phyloP scores from a whole-genome alignment of 2,329 filamentous ascomycete species.

The Raffaelea albimanens region DNA sequence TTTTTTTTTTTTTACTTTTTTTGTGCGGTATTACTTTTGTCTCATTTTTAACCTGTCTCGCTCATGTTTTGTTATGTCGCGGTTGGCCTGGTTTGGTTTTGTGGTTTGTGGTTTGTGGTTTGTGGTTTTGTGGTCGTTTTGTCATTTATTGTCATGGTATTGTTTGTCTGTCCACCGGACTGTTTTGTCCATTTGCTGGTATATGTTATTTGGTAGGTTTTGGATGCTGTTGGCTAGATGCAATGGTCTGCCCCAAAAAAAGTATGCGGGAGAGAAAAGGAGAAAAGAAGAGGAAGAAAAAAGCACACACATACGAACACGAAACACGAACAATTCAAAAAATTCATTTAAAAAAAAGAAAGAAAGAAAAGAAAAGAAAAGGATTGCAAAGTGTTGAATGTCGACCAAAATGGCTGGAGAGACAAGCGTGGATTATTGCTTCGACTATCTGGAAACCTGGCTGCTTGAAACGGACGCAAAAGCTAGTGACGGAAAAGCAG shows the following conservation, averaged over 20 bases:
- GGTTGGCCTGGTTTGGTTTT: not conserved
- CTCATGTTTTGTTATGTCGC: slow-evolving; percentile 8
- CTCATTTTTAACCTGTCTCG: not conserved
- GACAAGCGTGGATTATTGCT: no score
- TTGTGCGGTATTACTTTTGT: not conserved
- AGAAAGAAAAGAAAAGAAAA: no score
- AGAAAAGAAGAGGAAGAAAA: not conserved
- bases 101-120: not conserved
- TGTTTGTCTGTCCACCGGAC: no score
- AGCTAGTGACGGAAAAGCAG: no score
- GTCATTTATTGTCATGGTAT: not conserved
- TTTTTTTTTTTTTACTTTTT: slow-evolving; percentile 11
- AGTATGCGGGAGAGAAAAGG: not conserved
- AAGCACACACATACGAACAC: not conserved
- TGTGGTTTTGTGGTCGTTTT: not conserved
- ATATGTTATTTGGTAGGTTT: not conserved
- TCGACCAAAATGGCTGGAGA: no score
- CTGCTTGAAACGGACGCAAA: no score
- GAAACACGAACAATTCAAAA: no score
- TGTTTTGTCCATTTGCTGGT: no score
- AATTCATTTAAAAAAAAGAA: no score
- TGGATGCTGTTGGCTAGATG: not conserved
- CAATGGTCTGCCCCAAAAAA: not conserved
- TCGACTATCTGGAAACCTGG: no score
- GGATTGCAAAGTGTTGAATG: no score